These are phyloP conservation scores for Triticum dicoccoides DNA, from an alignment of 176 grass and related monocot species.

Conservation along the genomic window DNA sequence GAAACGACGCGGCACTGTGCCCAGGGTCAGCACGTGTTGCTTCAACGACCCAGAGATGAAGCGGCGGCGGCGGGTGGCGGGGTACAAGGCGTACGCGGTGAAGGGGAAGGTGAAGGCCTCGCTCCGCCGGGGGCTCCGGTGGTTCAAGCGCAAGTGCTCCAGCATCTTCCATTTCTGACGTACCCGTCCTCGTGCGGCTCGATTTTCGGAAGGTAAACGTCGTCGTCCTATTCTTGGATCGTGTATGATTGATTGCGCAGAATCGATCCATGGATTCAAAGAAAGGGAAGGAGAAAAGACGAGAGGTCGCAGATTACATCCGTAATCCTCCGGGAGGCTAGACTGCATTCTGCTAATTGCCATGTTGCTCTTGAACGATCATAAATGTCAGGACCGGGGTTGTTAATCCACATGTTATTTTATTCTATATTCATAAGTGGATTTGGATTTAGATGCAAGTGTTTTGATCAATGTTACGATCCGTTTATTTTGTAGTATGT, in stretches of 20 bases:
- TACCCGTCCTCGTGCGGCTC: too few relatives aligned
- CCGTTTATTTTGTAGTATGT: not conserved
- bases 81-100: slow-evolving; percentile 74
- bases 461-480: not conserved
- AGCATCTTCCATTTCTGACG: slow-evolving; percentile 48
- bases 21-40: slow-evolving; percentile 27
- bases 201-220: not conserved
- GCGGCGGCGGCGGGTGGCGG: slow-evolving; percentile 57
- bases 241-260: not conserved
- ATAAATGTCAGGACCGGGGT: not conserved
- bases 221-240: not conserved
- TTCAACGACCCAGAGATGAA: slow-evolving; percentile 86
- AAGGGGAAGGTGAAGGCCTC: slow-evolving; percentile 81
- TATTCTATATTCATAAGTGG: not conserved
- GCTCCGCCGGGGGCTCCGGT: slow-evolving; percentile 61
- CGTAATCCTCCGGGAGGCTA: not conserved
- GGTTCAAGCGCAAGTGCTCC: slow-evolving; percentile 84
- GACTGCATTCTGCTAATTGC: not conserved
- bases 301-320: not conserved
- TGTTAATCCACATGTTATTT: not conserved
- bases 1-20: slow-evolving; percentile 7
- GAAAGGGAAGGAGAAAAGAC: not conserved
- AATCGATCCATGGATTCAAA: not conserved
- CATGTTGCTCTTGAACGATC: not conserved
- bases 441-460: not conserved